Base-by-base conservation (phyloP, 2,329 filamentous ascomycete genomes). In the Microsporum audouinii region DNA sequence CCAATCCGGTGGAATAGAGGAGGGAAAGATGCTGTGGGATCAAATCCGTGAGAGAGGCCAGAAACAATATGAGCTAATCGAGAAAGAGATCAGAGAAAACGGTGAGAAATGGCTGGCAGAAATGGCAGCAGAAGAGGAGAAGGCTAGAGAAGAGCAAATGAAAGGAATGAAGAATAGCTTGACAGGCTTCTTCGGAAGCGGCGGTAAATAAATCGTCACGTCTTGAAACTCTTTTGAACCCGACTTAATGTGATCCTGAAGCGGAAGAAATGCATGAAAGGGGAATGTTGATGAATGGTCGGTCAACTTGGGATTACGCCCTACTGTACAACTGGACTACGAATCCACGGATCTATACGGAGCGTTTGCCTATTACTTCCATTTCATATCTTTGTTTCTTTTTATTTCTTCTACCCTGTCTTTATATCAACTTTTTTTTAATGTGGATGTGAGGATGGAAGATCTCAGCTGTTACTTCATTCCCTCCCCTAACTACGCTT, bases 1-100 rank as follows among this genome's bases (percentile, higher is more conserved):
- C 67, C 81, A 88, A 0, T 81, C 82, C 1, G 89, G 95, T 71
- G 90, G 88, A 10, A 84, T 94, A 64, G 86, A 88, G 1, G 86
- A 96, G 75, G 94, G 92, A 68, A 99, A 97, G 83, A 96, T 97
- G 89, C 79, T 96, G 66, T 91, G 91, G 76, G 94, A 99, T 71
- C 86, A 95, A 73, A 91, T 94, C 58, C 86, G 94, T 57, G 94
- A 99, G 77, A 84, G 91, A 57, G 94, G 94, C 38, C 88, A 91
- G 77, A 87, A 87, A 73, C 88, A 91, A 75, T 99, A 97, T 76
- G 84, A 95, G 78, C 77, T 86, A 67, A 82, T 97, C 64, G 92
- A 97, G 75, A 87, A 86, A 76, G 88, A 96, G 77, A 95, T 99
- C 68, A 83, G 88, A 55, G 88, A 95, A 74, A 94, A 97, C 71